Conservation (phyloP, 2,329 filamentous ascomycete genomes). For the Trichoderma cornu-damae region DNA sequence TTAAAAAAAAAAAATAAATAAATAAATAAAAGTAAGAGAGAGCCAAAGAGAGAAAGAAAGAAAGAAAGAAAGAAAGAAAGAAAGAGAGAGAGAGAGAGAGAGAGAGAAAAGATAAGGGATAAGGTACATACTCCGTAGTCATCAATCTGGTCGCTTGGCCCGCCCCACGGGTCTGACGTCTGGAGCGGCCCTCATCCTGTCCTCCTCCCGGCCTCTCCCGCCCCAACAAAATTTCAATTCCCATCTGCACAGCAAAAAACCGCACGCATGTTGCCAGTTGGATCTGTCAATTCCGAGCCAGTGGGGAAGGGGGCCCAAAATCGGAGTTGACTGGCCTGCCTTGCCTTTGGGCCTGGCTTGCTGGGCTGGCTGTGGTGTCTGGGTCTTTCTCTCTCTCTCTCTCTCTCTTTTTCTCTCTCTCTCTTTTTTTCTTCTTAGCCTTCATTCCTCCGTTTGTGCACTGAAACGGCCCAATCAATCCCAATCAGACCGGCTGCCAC, state of each 20-base stretch:
- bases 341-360: no score
- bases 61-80: no score
- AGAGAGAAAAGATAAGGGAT: no score
- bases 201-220: neutral
- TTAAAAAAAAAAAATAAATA: no score
- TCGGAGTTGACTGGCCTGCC: neutral
- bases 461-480: neutral
- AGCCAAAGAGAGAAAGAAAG: no score
- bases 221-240: constrained; percentile 6
- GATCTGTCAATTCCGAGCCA: neutral
- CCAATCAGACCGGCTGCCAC: neutral
- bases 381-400: no score
- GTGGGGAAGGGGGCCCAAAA: neutral
- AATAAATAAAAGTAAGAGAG: no score
- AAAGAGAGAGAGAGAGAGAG: no score
- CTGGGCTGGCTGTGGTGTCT: neutral
- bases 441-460: neutral
- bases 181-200: neutral
- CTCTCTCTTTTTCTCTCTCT: no score
- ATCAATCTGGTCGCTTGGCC: no score
- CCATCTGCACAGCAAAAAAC: neutral
- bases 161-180: neutral
- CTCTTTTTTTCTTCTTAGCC: neutral
- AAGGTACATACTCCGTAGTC: no score
- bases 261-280: neutral